Conservation (phyloP, 192 early-diverging fungal species). For the Gryganskiella cystojenkinii region DNA sequence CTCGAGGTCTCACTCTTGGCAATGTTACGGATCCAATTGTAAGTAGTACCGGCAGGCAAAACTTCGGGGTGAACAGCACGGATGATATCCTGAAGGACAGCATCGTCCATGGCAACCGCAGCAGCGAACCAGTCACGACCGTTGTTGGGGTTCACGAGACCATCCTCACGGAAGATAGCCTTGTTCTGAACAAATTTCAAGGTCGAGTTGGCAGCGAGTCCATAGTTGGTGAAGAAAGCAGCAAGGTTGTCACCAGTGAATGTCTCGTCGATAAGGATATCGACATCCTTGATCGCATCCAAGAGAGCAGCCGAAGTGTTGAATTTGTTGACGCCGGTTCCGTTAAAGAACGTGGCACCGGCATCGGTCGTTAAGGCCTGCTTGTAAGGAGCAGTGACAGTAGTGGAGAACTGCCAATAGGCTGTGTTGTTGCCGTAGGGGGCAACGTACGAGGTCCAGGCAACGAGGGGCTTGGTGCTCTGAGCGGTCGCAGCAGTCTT, state of each 20-base stretch:
- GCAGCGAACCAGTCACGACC: constrained; percentile 79
- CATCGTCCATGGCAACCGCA: constrained; percentile 74
- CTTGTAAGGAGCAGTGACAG: constrained; percentile 68
- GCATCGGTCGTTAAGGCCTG: constrained; percentile 70
- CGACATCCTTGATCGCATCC: constrained; percentile 63
- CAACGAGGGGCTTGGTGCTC: constrained; percentile 59
- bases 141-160: constrained; percentile 66
- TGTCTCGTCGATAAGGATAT: constrained; percentile 79
- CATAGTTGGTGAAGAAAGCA: constrained; percentile 70
- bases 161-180: constrained; percentile 76
- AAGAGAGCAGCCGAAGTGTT: constrained; percentile 58
- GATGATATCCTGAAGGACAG: constrained; percentile 77
- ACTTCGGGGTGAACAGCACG: constrained; percentile 69
- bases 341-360: constrained; percentile 69
- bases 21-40: constrained; percentile 80
- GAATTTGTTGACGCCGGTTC: constrained; percentile 45
- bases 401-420: constrained; percentile 69
- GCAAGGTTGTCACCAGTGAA: constrained; percentile 59
- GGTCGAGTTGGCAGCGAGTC: constrained; percentile 48
- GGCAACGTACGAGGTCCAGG: constrained; percentile 70
- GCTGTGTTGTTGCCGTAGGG: constrained; percentile 80
- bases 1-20: constrained; percentile 61
- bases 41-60: constrained; percentile 56
- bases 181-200: constrained; percentile 74
- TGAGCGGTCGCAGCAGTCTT: constrained; percentile 46